phyloP scores from a whole-genome alignment of 2,329 filamentous ascomycete species.

The Fusarium virguliforme region DNA sequence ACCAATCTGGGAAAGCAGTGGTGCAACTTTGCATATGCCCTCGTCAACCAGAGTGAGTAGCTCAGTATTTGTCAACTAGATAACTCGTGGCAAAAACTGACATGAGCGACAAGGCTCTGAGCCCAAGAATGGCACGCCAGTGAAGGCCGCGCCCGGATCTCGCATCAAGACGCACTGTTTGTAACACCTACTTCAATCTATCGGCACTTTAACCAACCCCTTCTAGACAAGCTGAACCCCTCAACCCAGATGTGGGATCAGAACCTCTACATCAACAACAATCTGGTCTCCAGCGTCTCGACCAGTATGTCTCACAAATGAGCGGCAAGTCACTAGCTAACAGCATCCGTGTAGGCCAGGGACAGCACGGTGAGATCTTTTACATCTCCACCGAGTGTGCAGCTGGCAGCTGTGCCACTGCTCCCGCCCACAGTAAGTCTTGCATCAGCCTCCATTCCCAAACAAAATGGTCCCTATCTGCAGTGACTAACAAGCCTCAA shows the following conservation, averaged over 20 bases:
- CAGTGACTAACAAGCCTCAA: background rate
- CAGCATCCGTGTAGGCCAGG: constrained; percentile 1
- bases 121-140: constrained; percentile 13
- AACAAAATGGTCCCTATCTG: too few relatives aligned
- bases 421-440: constrained; percentile 22
- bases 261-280: constrained; percentile 24
- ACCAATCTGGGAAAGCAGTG: constrained; percentile 24
- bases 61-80: background rate
- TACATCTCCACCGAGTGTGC: constrained; percentile 32
- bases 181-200: background rate
- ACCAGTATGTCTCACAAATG: constrained; percentile 12
- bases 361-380: constrained; percentile 25
- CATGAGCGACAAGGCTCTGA: constrained; percentile 2
- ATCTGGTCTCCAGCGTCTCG: constrained; percentile 22
- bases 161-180: constrained; percentile 29
- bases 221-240: constrained; percentile 20
- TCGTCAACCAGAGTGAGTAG: constrained; percentile 15
- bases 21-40: constrained; percentile 34
- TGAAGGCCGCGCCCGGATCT: constrained; percentile 18
- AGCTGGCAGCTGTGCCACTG: constrained; percentile 17
- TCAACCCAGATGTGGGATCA: constrained; percentile 27
- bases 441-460: too few relatives aligned
- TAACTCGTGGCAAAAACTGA: background rate
- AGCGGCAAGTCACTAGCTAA: background rate
- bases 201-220: background rate